phyloP scores from a whole-genome alignment of 768 basidiomycete genomes.

The Tricholoma flavovirens region DNA sequence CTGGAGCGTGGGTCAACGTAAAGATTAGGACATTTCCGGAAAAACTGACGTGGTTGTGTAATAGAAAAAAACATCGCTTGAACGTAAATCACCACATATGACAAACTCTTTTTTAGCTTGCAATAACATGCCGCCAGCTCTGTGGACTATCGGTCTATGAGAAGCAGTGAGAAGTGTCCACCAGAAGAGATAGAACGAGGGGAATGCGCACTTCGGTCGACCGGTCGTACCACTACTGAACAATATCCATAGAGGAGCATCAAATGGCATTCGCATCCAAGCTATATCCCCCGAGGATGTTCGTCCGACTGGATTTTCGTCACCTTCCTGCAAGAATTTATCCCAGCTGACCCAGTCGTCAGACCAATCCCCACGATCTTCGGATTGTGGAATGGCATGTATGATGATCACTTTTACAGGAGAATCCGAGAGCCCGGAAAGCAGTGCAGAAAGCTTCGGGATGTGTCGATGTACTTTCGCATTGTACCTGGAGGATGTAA shows the following conservation, averaged over 20 bases:
- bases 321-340: conserved; percentile 44
- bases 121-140: conserved; percentile 73
- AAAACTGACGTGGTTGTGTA: conserved; percentile 70
- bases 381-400: conserved; percentile 32
- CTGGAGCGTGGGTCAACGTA: conserved; percentile 28
- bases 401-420: conserved; percentile 55
- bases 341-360: conserved; percentile 51
- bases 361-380: conserved; percentile 35
- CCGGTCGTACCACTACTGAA: conserved; percentile 86
- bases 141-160: conserved; percentile 73
- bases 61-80: conserved; percentile 74
- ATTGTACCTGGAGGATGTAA: conserved; percentile 49
- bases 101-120: conserved; percentile 67
- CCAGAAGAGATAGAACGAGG: background rate
- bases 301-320: conserved; percentile 39
- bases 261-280: conserved; percentile 58
- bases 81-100: conserved; percentile 59
- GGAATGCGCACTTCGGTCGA: conserved; percentile 47
- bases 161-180: conserved; percentile 7
- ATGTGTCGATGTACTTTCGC: conserved; percentile 63
- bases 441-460: conserved; percentile 53
- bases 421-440: conserved; percentile 40
- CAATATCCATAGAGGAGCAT: conserved; percentile 81
- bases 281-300: conserved; percentile 52
- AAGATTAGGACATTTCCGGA: background rate